Evolutionary conservation across 2,329 filamentous ascomycete species (phyloP).

Genomic region (Phaeoacremonium minimum): DNA sequence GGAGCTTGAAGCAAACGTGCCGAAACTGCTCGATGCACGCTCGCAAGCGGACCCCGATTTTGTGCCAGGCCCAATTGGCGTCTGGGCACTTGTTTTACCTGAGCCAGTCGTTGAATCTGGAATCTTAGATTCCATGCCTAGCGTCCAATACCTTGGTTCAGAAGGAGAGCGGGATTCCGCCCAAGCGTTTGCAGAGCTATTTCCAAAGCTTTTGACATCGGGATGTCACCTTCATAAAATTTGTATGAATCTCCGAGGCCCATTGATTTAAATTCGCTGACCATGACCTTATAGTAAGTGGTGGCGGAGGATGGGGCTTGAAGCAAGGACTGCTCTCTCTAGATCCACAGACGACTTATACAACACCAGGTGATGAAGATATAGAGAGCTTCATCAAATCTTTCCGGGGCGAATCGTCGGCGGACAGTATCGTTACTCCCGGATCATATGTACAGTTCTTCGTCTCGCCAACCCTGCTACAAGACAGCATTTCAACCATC

Average conservation of each 20-base stretch:
- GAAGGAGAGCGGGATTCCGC: constrained; percentile 19
- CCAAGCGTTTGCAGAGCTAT: constrained; percentile 17
- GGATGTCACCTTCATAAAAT: constrained; percentile 44
- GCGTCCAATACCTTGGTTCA: constrained; percentile 14
- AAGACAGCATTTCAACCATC: no score
- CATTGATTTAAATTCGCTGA: background rate
- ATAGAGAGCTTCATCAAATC: constrained; percentile 50
- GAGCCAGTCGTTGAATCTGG: constrained; percentile 2
- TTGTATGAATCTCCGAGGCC: constrained; percentile 28
- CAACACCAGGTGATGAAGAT: constrained; percentile 39
- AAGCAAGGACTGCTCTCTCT: constrained; percentile 77
- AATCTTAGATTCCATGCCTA: constrained; percentile 8
- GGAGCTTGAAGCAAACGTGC: constrained; percentile 65
- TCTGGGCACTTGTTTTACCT: constrained; percentile 71
- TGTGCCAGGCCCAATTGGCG: constrained; percentile 43
- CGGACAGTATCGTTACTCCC: constrained; percentile 54
- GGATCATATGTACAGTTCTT: constrained; percentile 68
- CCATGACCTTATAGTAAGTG: constrained; percentile 53
- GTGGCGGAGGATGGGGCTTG: constrained; percentile 79
- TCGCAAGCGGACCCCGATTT: constrained; percentile 16
- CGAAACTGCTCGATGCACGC: constrained; percentile 46
- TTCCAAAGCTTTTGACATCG: constrained; percentile 29
- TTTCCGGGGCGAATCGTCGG: constrained; percentile 30
- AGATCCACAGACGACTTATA: constrained; percentile 61
- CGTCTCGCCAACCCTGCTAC: no score